Evolutionary conservation across 805 yeast genomes (phyloP).

Genomic region (Candida golubevii): DNA sequence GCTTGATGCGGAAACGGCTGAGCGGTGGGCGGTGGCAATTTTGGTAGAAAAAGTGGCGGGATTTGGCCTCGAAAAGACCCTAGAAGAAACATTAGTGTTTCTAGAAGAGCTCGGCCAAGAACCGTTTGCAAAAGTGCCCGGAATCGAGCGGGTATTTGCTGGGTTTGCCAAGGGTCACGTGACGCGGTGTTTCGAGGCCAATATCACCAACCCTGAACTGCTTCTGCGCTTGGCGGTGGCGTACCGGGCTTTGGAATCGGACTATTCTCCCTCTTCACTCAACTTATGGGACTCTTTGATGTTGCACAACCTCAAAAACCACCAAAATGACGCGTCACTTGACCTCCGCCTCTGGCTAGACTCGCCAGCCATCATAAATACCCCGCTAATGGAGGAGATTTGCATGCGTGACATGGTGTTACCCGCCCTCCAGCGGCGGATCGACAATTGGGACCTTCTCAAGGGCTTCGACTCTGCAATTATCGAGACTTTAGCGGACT

Average conservation of each 20-base stretch:
- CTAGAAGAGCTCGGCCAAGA: conserved; percentile 5
- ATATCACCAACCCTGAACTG: not conserved
- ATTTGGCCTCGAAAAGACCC: not conserved
- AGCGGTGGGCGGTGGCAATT: not conserved
- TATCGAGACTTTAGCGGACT: conserved; percentile 8
- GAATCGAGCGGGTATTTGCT: conserved; percentile 5
- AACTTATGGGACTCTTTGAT: conserved; percentile 14
- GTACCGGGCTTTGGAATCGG: conserved; percentile 2
- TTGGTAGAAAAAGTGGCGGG: conserved; percentile 1
- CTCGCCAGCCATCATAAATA: conserved; percentile 12
- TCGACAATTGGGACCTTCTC: conserved; percentile 3
- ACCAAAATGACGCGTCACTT: not conserved
- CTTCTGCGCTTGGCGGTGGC: conserved; percentile 8
- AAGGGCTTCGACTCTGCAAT: conserved; percentile 6
- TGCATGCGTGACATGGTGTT: conserved; percentile 5
- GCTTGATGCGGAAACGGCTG: conserved; percentile 1
- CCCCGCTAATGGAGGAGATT: conserved; percentile 8
- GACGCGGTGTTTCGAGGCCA: conserved; percentile 2
- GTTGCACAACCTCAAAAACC: conserved; percentile 1
- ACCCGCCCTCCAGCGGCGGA: conserved; percentile 2
- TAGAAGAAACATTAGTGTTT: not conserved
- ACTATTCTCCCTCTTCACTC: not conserved
- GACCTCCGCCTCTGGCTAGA: conserved; percentile 13
- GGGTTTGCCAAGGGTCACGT: conserved; percentile 5
- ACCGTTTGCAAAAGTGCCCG: conserved; percentile 3